Evolutionary conservation across 2,329 filamentous ascomycete genomes (phyloP), one percentile per base, ranked within the genome.

Genomic region (Pleomassaria siparia): DNA sequence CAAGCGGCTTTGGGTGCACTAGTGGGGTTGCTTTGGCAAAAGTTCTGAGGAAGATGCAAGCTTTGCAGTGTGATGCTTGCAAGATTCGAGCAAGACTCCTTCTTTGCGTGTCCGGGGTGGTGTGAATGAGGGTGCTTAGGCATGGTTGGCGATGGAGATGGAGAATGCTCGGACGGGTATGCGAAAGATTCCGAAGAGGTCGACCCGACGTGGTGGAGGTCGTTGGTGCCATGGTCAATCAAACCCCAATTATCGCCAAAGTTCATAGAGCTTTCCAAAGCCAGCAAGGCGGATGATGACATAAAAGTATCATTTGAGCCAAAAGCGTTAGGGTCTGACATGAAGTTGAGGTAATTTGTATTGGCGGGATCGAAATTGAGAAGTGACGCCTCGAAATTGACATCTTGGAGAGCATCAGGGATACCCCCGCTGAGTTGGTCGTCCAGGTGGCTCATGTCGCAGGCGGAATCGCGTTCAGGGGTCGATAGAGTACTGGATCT

Each of bases 41-140:
- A 46, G 33, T 43, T 46, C n/a, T 45, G 43, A 39, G 47, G 47
- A 7, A 50, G 39, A 29, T 50, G 47, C n/a, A 50, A 43, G 36
- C 33, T 50, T 30, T 50, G 47, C 22, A 50, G 37, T n/a, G 47
- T 50, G 30, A 22, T 39, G 32, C 42, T 46, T n/a, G 47, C 47
- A 13, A 50, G 47, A 16, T 50, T 50, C 5, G 36, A 36, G 43
- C 47, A 50, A 9, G 47, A 50, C 26, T 45, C 43, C 24, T 45
- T 50, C 16, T 43, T 40, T 42, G 29, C 40, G 25, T 50, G 47
- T 16, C 15, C 25, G 20, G 47, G 39, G 21, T 32, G 47, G 16
- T 47, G 44, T 6, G 26, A 39, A 21, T 18, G 44, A 20, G 26
- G 29, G 13, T 28, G 26, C 37, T 46, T 26, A 4, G 47, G 12